phyloP scores from a whole-genome alignment of 768 basidiomycete species.

The Pleurotus citrinopileatus region DNA sequence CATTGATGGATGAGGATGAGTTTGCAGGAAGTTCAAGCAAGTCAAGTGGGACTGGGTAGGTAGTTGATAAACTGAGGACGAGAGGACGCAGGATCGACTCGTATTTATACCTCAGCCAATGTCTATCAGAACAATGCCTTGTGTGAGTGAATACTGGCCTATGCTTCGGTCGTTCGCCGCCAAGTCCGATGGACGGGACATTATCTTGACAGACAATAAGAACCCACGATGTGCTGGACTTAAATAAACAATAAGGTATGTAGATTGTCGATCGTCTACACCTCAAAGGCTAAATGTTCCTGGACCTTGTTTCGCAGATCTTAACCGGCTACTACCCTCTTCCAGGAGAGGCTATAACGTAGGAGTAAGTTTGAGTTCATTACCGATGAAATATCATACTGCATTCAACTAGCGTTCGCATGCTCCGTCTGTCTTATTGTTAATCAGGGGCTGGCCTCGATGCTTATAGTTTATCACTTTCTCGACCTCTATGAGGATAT shows the following conservation, averaged over 20 bases:
- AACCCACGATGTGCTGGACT: background rate
- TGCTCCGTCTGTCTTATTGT: too few relatives aligned
- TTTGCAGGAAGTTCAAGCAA: background rate
- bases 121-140: background rate
- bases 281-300: background rate
- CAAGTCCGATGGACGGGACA: background rate
- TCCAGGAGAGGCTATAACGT: too few relatives aligned
- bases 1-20: constrained; percentile 9
- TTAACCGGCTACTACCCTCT: background rate
- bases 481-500: too few relatives aligned
- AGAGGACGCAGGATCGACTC: background rate
- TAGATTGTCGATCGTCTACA: constrained; percentile 6
- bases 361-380: too few relatives aligned
- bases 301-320: background rate
- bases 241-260: constrained; percentile 1
- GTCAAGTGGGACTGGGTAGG: constrained; percentile 2
- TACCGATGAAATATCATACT: too few relatives aligned
- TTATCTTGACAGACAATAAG: background rate
- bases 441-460: too few relatives aligned
- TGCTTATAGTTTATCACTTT: too few relatives aligned
- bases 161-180: background rate
- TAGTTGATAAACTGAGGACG: background rate
- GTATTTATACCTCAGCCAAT: constrained; percentile 7
- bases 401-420: too few relatives aligned
- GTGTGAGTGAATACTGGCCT: background rate